Base-by-base conservation (phyloP, 2,329 filamentous ascomycete species). In the Colletotrichum aenigma region DNA sequence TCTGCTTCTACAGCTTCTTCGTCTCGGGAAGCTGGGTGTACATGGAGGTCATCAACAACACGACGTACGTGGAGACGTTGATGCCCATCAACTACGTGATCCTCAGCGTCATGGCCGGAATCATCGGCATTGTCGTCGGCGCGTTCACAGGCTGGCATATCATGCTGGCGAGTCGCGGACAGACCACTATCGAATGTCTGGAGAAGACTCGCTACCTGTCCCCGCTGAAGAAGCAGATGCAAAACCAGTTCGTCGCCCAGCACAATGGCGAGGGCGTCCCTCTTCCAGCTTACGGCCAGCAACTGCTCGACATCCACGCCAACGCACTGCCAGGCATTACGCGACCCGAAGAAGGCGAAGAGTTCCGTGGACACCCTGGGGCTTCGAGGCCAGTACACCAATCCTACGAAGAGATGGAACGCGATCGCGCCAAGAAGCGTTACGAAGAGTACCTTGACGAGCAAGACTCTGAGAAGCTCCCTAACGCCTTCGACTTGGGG, bases 151-250 rank as follows among this genome's bases (percentile, higher is more conserved):
- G 87, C 2, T 99, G 97, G 96, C 97, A 99, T 87, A 89, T 98
- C 71, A 92, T 94, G 83, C 89, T 99, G 2, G 95, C 95, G 2
- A 87, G 91, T 70, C 90, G 91, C 30, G 95, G 95, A 5, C 93
- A 97, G 85, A 99, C 97, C 1, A 99, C 97, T 4, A 98, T 99
- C 75, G 97, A 99, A 84, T 98, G 94, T 80, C 87, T 99, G 75
- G 97, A 99, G 85, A 98, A 97, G 88, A 98, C 96, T 3, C 91
- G 97, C 71, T 99, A 99, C 85, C 90, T 98, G 9, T 95, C 94
- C 12, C 95, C 95, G 0, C 83, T 98, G 76, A 91, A 94, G 72
- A 92, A 92, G 81, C 91, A 91, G 65, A 90, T 96, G 81, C 92
- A 94, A 81, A 87, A 91, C 77, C 90, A 93, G 71, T 90, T 92